phyloP scores from a whole-genome alignment of 2,329 filamentous ascomycete species.

The Alternaria sp. region DNA sequence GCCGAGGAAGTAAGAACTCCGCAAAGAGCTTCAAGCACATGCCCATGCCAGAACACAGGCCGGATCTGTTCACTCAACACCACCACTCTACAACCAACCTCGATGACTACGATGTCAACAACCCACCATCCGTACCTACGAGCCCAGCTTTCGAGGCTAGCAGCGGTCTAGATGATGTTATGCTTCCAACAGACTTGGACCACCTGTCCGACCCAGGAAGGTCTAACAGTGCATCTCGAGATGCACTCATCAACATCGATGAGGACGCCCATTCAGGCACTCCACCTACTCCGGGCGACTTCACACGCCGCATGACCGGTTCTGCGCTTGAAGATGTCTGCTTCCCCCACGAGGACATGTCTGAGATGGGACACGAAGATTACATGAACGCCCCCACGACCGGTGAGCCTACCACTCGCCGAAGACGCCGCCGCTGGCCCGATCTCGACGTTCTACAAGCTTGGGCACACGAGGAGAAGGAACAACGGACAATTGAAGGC shows the following conservation, averaged over 20 bases:
- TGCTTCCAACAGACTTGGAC: constrained; percentile 70
- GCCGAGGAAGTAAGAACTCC: constrained; percentile 42
- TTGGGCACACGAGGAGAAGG: constrained; percentile 90
- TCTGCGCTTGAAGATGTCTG: constrained; percentile 87
- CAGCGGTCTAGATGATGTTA: constrained; percentile 65
- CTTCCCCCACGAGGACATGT: constrained; percentile 80
- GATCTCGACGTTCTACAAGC: constrained; percentile 84
- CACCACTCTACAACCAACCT: constrained; percentile 42
- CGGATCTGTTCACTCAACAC: constrained; percentile 31
- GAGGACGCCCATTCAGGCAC: constrained; percentile 59
- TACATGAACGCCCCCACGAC: constrained; percentile 58
- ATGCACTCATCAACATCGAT: constrained; percentile 60
- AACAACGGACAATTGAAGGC: constrained; percentile 77
- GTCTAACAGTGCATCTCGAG: constrained; percentile 41
- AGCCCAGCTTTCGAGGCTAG: constrained; percentile 63
- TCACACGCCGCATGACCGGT: constrained; percentile 51
- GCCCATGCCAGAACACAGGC: constrained; percentile 17
- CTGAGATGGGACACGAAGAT: constrained; percentile 82
- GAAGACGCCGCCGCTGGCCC: constrained; percentile 74
- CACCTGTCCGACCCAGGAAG: constrained; percentile 27
- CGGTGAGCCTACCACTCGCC: constrained; percentile 51
- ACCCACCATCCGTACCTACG: constrained; percentile 67
- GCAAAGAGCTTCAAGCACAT: constrained; percentile 36
- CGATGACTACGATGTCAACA: constrained; percentile 67
- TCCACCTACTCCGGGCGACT: constrained; percentile 30